These are phyloP conservation scores for Setomelanomma holmii DNA, from an alignment of 2,329 filamentous ascomycete genomes.

Conservation along the genomic window DNA sequence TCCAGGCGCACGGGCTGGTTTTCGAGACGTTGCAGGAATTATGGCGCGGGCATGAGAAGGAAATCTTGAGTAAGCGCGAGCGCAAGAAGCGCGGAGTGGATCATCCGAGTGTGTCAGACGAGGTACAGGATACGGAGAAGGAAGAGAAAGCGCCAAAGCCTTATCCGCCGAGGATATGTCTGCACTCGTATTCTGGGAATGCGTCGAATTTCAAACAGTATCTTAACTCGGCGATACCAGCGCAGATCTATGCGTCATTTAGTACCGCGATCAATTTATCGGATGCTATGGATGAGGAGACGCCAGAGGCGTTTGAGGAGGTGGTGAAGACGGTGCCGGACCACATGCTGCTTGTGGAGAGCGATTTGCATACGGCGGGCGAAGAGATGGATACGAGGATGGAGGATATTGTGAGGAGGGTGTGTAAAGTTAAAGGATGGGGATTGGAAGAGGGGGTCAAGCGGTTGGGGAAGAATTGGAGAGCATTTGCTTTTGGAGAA, in stretches of 20 bases:
- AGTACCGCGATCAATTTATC: conserved; percentile 82
- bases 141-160: conserved; percentile 57
- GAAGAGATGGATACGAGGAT: conserved; percentile 78
- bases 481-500: conserved; percentile 73
- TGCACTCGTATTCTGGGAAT: conserved; percentile 90
- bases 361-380: conserved; percentile 86
- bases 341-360: conserved; percentile 83
- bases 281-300: conserved; percentile 52
- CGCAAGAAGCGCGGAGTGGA: conserved; percentile 40
- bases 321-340: conserved; percentile 77
- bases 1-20: conserved; percentile 76
- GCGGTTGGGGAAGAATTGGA: conserved; percentile 76
- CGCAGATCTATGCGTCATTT: conserved; percentile 85
- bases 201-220: conserved; percentile 80
- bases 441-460: conserved; percentile 71
- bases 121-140: conserved; percentile 6
- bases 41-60: conserved; percentile 75
- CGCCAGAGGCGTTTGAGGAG: conserved; percentile 65
- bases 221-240: conserved; percentile 73
- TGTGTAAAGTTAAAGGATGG: conserved; percentile 85
- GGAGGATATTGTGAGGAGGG: conserved; percentile 75
- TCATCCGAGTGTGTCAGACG: conserved; percentile 15
- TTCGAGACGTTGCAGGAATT: conserved; percentile 69
- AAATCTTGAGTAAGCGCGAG: conserved; percentile 67
- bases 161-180: conserved; percentile 86